Conservation (phyloP, 2,329 filamentous ascomycete species). For the Ustulina deusta region DNA sequence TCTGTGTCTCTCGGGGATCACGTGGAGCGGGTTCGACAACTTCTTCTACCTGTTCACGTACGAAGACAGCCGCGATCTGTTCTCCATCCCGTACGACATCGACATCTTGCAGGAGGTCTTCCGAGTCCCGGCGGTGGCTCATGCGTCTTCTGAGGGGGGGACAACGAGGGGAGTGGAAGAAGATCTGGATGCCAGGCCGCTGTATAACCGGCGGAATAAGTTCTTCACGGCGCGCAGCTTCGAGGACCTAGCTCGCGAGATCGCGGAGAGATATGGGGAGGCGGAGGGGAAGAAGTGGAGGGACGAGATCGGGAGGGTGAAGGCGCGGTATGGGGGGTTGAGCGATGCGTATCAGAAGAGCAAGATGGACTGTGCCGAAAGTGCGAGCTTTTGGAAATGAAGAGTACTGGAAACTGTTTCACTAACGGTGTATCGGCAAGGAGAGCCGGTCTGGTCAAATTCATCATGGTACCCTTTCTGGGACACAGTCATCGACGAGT, state of each 20-base stretch:
- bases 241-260: conserved; percentile 54
- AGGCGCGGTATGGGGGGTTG: conserved; percentile 60
- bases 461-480: too few species aligned
- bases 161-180: conserved; percentile 47
- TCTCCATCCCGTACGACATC: conserved; percentile 68
- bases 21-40: conserved; percentile 68
- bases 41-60: conserved; percentile 71
- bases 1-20: conserved; percentile 67
- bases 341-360: conserved; percentile 63
- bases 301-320: conserved; percentile 61
- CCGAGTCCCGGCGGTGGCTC: conserved; percentile 54
- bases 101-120: conserved; percentile 69
- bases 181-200: conserved; percentile 53
- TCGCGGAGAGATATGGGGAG: conserved; percentile 53
- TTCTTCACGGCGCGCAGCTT: conserved; percentile 64
- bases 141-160: conserved; percentile 2
- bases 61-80: conserved; percentile 67
- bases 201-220: conserved; percentile 68
- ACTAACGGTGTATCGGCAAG: background rate
- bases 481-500: too few species aligned
- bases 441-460: too few species aligned
- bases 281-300: conserved; percentile 52
- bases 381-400: conserved; percentile 63
- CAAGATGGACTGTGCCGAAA: conserved; percentile 58
- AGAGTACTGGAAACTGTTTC: background rate